Evolutionary conservation across 2,329 filamentous ascomycete genomes (phyloP).

Genomic region (Cercospora brassicicola): DNA sequence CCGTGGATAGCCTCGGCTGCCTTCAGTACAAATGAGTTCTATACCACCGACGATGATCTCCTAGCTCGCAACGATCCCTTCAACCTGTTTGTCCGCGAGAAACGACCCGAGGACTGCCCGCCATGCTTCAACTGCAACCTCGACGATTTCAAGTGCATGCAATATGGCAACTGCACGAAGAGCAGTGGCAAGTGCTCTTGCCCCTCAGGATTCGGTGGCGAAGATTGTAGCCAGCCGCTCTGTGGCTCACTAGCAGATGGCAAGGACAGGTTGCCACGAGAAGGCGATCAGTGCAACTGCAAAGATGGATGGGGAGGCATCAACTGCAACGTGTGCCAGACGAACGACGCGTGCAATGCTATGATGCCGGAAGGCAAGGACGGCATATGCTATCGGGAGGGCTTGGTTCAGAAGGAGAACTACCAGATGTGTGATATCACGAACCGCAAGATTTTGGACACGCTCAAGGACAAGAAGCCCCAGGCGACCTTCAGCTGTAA

Average conservation of each 20-base stretch:
- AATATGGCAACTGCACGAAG: conserved; percentile 85
- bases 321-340: conserved; percentile 92
- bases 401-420: conserved; percentile 88
- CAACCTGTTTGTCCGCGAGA: conserved; percentile 60
- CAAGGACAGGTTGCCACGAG: conserved; percentile 72
- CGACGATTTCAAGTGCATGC: conserved; percentile 84
- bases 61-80: conserved; percentile 27
- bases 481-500: conserved; percentile 95
- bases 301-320: conserved; percentile 93
- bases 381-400: conserved; percentile 88
- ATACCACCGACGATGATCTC: conserved; percentile 34
- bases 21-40: conserved; percentile 30
- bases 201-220: conserved; percentile 86
- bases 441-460: conserved; percentile 86
- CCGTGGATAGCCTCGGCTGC: conserved; percentile 25
- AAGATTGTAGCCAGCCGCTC: conserved; percentile 87
- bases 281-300: conserved; percentile 73
- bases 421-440: conserved; percentile 98
- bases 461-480: conserved; percentile 79
- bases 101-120: conserved; percentile 73
- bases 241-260: conserved; percentile 87
- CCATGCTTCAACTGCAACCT: conserved; percentile 98
- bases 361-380: conserved; percentile 73
- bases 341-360: conserved; percentile 78
- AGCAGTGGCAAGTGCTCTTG: conserved; percentile 92